Evolutionary conservation across 1,284 basidiomycete genomes (phyloP).

Genomic region (Irpex sp.): DNA sequence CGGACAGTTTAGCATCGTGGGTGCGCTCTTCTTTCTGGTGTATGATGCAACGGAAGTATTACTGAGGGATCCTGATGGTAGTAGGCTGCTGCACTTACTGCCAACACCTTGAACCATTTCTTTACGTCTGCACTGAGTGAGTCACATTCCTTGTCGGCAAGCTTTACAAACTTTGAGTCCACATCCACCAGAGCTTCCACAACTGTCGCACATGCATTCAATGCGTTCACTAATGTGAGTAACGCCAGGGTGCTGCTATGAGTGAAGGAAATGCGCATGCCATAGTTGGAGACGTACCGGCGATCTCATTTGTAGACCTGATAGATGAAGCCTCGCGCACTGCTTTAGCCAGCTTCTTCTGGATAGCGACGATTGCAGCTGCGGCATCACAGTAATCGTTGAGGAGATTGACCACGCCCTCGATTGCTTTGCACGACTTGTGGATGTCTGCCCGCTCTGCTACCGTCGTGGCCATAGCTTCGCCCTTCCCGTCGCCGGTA

Average conservation of each 20-base stretch:
- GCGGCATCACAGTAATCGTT: slow-evolving; percentile 74
- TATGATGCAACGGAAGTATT: background rate
- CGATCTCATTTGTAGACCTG: slow-evolving; percentile 58
- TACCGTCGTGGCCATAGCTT: slow-evolving; percentile 19
- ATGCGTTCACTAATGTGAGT: slow-evolving; percentile 52
- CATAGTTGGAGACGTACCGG: slow-evolving; percentile 37
- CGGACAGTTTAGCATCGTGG: slow-evolving; percentile 68
- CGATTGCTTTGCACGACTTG: slow-evolving; percentile 74
- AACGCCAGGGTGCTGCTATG: background rate
- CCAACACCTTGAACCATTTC: slow-evolving; percentile 81
- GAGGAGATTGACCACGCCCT: slow-evolving; percentile 59
- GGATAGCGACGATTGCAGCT: slow-evolving; percentile 54
- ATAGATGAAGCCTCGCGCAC: slow-evolving; percentile 58
- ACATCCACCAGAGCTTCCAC: slow-evolving; percentile 69
- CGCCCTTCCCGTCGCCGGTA: background rate
- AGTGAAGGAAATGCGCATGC: background rate
- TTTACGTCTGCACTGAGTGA: slow-evolving; percentile 61
- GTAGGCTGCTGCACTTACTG: slow-evolving; percentile 38
- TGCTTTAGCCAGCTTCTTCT: slow-evolving; percentile 73
- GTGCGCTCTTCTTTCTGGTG: slow-evolving; percentile 72
- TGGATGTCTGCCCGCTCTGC: slow-evolving; percentile 67
- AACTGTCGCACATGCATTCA: slow-evolving; percentile 57
- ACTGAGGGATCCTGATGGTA: background rate
- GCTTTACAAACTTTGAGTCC: slow-evolving; percentile 68
- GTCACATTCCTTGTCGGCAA: slow-evolving; percentile 72